Evolutionary conservation across 257 asterid species (phyloP), one percentile per base, ranked within the genome.

Genomic region (Solanum lycopersicoides): DNA sequence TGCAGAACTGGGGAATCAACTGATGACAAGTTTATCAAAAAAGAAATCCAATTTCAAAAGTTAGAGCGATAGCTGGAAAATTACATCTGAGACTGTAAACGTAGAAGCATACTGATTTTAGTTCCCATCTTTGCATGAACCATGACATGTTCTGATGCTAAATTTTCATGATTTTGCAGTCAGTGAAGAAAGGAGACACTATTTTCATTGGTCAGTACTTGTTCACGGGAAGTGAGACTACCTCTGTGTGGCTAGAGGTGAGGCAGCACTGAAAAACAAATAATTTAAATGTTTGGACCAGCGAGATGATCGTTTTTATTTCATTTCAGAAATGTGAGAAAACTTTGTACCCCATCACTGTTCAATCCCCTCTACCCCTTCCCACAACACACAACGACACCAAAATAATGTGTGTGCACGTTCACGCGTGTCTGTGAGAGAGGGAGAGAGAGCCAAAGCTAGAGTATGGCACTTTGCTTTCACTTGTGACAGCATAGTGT

Each of bases 211-310:
- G 99, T 59, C 99, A 97, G 86, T 97, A 97, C 93, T 92, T 97
- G 86, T 95, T 97, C 90, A 97, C 99, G 44, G 98, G 99, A 90
- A 97, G 99, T 91, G 99, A 97, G 90, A 94, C 97, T 59, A 97
- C 99, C 89, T 97, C 99, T 25, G 98, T 94, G 50, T 97, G 99
- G 99, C 95, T 97, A 37, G 98, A 97, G 97, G 99, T 95, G 85
- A 80, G 85, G 44, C 44, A 18, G 30, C 85, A 25, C 30, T 80
- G 85, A 18, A 5, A 47, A 80, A 50, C 23, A 28, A 80, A 59
- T 45, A 25, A 4, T 45, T 79, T 28, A 45, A 56, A 82, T 50
- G 69, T 82, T 82, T 82, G 44, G 6, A 82, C 20, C 37, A 32
- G 30, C 20, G 18, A 18, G 30, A 82, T 50, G 69, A 50, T 82